These are phyloP conservation scores for Collybia sp. DNA, from an alignment of 768 basidiomycete species.

Conservation along the genomic window DNA sequence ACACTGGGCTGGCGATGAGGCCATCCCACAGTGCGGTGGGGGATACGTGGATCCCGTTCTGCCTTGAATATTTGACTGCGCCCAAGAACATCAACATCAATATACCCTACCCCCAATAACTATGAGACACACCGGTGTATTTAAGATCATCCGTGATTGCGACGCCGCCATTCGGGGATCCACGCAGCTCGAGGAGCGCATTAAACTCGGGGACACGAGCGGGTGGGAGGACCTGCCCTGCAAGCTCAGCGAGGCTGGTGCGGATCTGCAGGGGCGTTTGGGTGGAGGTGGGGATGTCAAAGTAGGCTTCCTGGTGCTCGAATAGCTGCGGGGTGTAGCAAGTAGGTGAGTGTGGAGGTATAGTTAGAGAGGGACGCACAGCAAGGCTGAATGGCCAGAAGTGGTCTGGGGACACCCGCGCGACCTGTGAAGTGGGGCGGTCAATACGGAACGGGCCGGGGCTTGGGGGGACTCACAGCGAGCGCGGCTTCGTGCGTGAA, in stretches of 20 bases:
- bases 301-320: slow-evolving; percentile 72
- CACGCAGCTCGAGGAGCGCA: slow-evolving; percentile 59
- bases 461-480: slow-evolving; percentile 44
- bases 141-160: slow-evolving; percentile 84
- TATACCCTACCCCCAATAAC: background rate
- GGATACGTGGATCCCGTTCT: slow-evolving; percentile 91
- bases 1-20: slow-evolving; percentile 63
- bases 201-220: slow-evolving; percentile 48
- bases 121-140: slow-evolving; percentile 63
- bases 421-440: no score
- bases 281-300: slow-evolving; percentile 65
- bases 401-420: slow-evolving; percentile 63
- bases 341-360: background rate
- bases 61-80: slow-evolving; percentile 84
- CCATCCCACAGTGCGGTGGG: slow-evolving; percentile 81
- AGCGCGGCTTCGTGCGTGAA: slow-evolving; percentile 79
- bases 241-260: slow-evolving; percentile 63
- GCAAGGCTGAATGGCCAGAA: slow-evolving; percentile 77
- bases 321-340: slow-evolving; percentile 51
- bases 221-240: slow-evolving; percentile 45
- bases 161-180: slow-evolving; percentile 73
- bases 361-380: slow-evolving; percentile 30
- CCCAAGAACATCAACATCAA: slow-evolving; percentile 1
- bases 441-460: background rate
- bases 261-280: slow-evolving; percentile 71